Base-by-base conservation (phyloP, 1,139 yeast genomes). In the Candida sp. region DNA sequence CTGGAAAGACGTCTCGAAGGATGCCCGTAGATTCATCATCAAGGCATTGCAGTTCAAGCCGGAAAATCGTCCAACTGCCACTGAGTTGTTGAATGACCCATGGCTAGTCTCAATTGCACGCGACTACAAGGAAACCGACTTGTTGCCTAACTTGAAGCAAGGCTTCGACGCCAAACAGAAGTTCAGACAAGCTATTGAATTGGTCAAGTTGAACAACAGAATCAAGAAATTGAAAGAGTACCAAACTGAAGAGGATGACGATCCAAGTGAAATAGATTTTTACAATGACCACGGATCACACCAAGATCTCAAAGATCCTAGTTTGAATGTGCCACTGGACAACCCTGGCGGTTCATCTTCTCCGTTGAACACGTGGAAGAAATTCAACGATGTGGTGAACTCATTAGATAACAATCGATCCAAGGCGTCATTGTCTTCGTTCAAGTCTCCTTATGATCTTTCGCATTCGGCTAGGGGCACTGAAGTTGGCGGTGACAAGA, bases 101-200 rank as follows among this genome's bases (percentile, higher is more conserved):
- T 92, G 97, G 97, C 74, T 91, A 49, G 77, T 76, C 3, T 64
- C 76, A 40, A 70, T 77, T 49, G 79, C 84, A 8, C 69, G 76
- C 48, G 66, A 75, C 50, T 83, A 81, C 59, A 70, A 68, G 50
- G 77, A 79, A 42, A 71, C 78, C 42, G 96, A 90, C 67, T 78
- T 90, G 73, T 76, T 89, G 67, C 97, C 97, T 33, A 70, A 72
- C 62, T 70, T 77, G 62, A 74, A 72, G 71, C 83, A 85, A 62
- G 90, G 90, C 48, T 90, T 92, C 78, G 86, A 89, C 66, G 97
- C 97, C 39, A 90, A 89, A 65, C 81, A 83, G 66, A 92, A 89
- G 68, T 87, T 94, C 73, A 84, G 86, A 65, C 91, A 89, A 63
- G 98, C 96, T 35, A 88, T 91, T 58, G 96, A 88, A 65, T 78